Base-by-base conservation (phyloP, 2,329 filamentous ascomycete species). In the Monilinia vaccinii-corymbosi region DNA sequence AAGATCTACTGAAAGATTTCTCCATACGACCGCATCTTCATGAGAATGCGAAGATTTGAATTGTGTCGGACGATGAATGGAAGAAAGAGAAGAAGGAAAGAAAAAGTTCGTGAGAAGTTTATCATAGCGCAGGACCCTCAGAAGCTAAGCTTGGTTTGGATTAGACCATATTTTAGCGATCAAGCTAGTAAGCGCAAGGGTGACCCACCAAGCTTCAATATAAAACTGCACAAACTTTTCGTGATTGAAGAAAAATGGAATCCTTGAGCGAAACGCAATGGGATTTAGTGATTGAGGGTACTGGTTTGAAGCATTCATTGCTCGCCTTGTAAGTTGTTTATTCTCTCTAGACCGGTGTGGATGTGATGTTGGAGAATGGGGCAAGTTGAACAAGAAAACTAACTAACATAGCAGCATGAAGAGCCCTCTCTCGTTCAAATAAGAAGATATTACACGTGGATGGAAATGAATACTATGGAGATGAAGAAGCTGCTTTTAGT, bases 371-470 rank as follows among this genome's bases (percentile, higher is more conserved):
- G 18, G 6, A 42, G 38, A 8, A 40, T 7, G 49, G 21, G 31
- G 25, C 6, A 44, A 50, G 61, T 64, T 67, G 67, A 65, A 68
- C 67, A 70, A 74, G 76, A 76, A 77, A 73, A 84, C 85, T 88
- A 83, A 89, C 87, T 89, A 83, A 91, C 85, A 74, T 75, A 87
- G 81, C 75, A 60, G 72, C 62, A 64, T 75, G 66, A 81, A 97
- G 93, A 81, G 88, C 93, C 70, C 81, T 97, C 69, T 97, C 93
- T 67, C 87, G 92, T 71, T 96, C 91, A 64, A 87, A 86, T 72
- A 96, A 96, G 79, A 94, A 90, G 69, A 83, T 97, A 66, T 82
- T 97, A 62, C 93, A 97, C 73, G 78, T 97, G 72, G 93, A 97
- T 72, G 81, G 83, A 64, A 92, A 96, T 76, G 80, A 85, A 63